Base-by-base conservation (phyloP, 495 filamentous ascomycete species). In the Neurospora sp. region DNA sequence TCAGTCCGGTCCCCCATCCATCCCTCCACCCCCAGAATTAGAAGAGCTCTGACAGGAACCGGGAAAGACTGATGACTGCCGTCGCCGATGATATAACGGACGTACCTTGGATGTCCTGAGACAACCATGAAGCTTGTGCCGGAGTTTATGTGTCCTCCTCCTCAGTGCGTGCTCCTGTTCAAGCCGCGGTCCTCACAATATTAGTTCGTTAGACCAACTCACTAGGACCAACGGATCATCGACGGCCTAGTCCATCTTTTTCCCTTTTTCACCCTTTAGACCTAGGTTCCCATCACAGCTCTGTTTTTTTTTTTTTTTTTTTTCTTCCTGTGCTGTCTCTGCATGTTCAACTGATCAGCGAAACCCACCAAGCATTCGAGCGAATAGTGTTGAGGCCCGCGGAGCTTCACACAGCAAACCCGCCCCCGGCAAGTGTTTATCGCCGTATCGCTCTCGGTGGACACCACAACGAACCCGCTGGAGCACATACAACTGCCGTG, bases 61-160 rank as follows among this genome's bases (percentile, higher is more conserved):
- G 27, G 20, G 40, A 46, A 71, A 20, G 41, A 16, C 16, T 46
- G 39, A 35, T 27, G 35, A n/a, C 39, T 69, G 71, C 27, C 4
- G 37, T 62, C 48, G 66, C 16, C 54, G 44, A 71, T 71, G 71
- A 75, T 76, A 75, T 75, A 73, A 76, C 40, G 54, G 72, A 74
- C 48, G 71, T 54, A 69, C 75, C 72, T 77, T 72, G 76, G 76
- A 76, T 31, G 2, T 59, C 23, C 72, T 74, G 76, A 77, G 76
- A 77, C 76, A 77, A 35, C 71, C 54, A 66, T 66, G 54, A 66
- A 66, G 54, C 31, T 9, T 66, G 54, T 66, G 54, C 54, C 27
- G 27, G 54, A 66, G 27, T 8, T 31, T 59, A 59, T 27, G 48
- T 59, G 20, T 59, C 20, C 23, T 59, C 11, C n/a, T 54, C 46